Evolutionary conservation across 2,329 filamentous ascomycete genomes (phyloP), one percentile per base, ranked within the genome.

Genomic region (Aphanocladium album): DNA sequence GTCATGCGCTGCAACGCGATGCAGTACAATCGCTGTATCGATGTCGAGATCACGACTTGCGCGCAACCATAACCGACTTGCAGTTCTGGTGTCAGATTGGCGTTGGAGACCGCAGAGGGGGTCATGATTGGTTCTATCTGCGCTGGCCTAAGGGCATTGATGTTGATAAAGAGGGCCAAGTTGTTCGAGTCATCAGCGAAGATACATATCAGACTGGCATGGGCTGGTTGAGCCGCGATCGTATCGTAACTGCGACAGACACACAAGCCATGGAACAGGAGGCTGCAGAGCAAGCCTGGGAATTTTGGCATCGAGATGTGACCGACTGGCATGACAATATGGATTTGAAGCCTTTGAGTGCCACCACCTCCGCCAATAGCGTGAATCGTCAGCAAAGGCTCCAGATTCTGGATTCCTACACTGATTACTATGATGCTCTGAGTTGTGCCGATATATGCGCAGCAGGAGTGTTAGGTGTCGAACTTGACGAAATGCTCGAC

Each of bases 71-170:
- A 53, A 87, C 83, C 60, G 92, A 98, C 63, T 81, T 99, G 30
- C 88, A 96, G 71, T 95, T 96, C 71, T 99, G 93, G 93, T 99
- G 96, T 71, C 95, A 99, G 72, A 92, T 98, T 74, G 91, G 89
- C 0, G 86, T 99, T 11, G 96, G 95, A 5, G 95, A 96, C 70
- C 80, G 85, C n/a, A 89, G 89, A 66, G 89, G 90, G 21, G 93
- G 95, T 0, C 83, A 96, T 49, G 90, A 93, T 67, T 99, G 96
- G 93, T 90, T 96, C 67, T 87, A 89, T 66, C 85, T 88, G 52
- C 83, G 88, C 60, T 93, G 88, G 86, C 89, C 90, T 9, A 83
- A 81, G 49, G 89, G 89, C 0, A 80, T 80, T 25, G 89, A 93
- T 68, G 69, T 87, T 3, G 87, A 93, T 67, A 78, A 83, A 57